Conservation (phyloP, 805 yeast genomes). For the Yarrowia porcina region DNA sequence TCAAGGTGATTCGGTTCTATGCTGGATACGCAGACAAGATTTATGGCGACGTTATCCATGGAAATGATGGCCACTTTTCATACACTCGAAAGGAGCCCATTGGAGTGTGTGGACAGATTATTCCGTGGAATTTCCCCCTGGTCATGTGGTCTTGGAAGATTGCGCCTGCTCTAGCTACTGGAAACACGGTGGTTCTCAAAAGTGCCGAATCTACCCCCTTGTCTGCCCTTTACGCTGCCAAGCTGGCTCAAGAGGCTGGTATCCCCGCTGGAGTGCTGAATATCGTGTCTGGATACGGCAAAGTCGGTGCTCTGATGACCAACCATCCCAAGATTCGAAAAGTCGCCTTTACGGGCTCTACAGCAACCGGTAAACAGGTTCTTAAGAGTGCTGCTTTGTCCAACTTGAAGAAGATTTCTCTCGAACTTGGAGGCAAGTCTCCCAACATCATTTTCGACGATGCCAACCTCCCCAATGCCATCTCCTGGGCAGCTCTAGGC, state of each 20-base stretch:
- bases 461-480: constrained; percentile 73
- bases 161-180: constrained; percentile 80
- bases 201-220: constrained; percentile 76
- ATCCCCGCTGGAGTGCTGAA: constrained; percentile 75
- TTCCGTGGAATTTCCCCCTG: constrained; percentile 72
- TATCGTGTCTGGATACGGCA: constrained; percentile 67
- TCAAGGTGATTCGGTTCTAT: constrained; percentile 56
- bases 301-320: constrained; percentile 63
- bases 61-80: constrained; percentile 57
- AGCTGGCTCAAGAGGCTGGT: constrained; percentile 59
- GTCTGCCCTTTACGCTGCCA: constrained; percentile 60
- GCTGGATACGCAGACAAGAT: constrained; percentile 77
- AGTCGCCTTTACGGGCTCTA: constrained; percentile 92
- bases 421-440: constrained; percentile 95
- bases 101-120: constrained; percentile 65
- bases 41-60: constrained; percentile 52
- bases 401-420: constrained; percentile 79
- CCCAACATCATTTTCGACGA: constrained; percentile 86
- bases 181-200: constrained; percentile 68
- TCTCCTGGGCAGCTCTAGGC: constrained; percentile 68
- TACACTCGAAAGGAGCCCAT: constrained; percentile 66
- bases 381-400: constrained; percentile 68
- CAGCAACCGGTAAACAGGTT: constrained; percentile 78
- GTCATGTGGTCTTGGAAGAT: constrained; percentile 77
- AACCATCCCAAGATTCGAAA: constrained; percentile 67